phyloP scores from a whole-genome alignment of 2,329 filamentous ascomycete genomes.

The Ceratocystis ficicola region DNA sequence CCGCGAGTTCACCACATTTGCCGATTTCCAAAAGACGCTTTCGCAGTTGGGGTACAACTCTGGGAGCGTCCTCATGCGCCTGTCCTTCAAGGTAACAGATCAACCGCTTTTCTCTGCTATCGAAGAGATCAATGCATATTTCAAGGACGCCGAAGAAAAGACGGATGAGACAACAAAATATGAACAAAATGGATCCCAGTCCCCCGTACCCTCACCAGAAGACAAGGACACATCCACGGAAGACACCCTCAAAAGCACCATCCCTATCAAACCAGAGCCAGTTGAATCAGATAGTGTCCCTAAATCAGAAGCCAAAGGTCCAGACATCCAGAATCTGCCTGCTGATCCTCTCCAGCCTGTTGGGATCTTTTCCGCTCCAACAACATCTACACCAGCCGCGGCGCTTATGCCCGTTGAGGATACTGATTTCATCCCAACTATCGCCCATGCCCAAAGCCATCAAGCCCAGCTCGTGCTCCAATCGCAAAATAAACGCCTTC shows the following conservation, averaged over 20 bases:
- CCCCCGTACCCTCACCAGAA: conserved; percentile 12
- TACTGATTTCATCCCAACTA: conserved; percentile 61
- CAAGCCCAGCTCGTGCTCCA: conserved; percentile 53
- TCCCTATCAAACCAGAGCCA: not conserved
- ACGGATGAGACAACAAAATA: conserved; percentile 16
- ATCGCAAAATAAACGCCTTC: conserved; percentile 62
- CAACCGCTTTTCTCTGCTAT: conserved; percentile 77
- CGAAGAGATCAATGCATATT: conserved; percentile 64
- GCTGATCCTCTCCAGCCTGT: conserved; percentile 40
- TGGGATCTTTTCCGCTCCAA: conserved; percentile 66
- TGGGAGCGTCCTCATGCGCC: conserved; percentile 64
- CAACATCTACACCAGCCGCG: conserved; percentile 60
- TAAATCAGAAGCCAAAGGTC: conserved; percentile 1
- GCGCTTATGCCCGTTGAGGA: conserved; percentile 55
- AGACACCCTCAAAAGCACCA: conserved; percentile 18
- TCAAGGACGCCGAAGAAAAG: conserved; percentile 40
- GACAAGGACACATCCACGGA: not conserved
- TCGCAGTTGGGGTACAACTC: conserved; percentile 77
- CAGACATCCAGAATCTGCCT: conserved; percentile 1
- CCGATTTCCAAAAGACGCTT: conserved; percentile 78
- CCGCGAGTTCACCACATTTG: conserved; percentile 61
- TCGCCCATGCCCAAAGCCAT: conserved; percentile 62
- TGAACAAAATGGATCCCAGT: conserved; percentile 13
- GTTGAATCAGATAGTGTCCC: conserved; percentile 23
- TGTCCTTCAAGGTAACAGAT: conserved; percentile 65